phyloP scores from a whole-genome alignment of 257 asterid species.

The Gentiana macrophylla region DNA sequence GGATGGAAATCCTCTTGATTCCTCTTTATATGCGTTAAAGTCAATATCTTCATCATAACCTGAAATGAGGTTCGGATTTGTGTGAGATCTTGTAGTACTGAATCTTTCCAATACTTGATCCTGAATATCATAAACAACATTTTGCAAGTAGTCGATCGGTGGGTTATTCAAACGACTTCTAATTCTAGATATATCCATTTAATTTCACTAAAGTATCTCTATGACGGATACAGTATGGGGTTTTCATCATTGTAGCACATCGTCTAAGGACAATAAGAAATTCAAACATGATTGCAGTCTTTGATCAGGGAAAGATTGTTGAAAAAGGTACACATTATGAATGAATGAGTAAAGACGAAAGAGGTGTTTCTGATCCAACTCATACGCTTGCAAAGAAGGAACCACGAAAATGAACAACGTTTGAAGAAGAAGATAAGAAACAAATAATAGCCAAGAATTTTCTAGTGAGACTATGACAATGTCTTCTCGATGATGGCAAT shows the following conservation, averaged over 20 bases:
- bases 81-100: too few species aligned
- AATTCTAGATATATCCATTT: too few species aligned
- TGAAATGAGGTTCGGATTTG: too few species aligned
- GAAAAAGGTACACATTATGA: slow-evolving; percentile 32
- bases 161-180: too few species aligned
- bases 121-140: too few species aligned
- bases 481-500: slow-evolving; percentile 11
- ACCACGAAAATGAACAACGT: background rate
- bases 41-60: too few species aligned
- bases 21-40: too few species aligned
- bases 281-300: background rate
- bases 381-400: slow-evolving; percentile 36
- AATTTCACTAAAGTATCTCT: too few species aligned
- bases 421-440: slow-evolving; percentile 6
- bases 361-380: slow-evolving; percentile 54
- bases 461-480: slow-evolving; percentile 13
- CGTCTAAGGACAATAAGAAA: background rate
- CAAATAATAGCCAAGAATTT: slow-evolving; percentile 15
- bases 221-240: too few species aligned
- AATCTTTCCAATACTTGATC: too few species aligned
- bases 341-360: slow-evolving; percentile 33
- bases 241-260: slow-evolving; percentile 4
- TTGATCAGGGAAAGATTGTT: background rate
- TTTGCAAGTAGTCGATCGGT: too few species aligned
- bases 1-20: too few species aligned